These are phyloP conservation scores for Berberis vulgaris DNA, from an alignment of 164 flowering plant species.

Conservation along the genomic window DNA sequence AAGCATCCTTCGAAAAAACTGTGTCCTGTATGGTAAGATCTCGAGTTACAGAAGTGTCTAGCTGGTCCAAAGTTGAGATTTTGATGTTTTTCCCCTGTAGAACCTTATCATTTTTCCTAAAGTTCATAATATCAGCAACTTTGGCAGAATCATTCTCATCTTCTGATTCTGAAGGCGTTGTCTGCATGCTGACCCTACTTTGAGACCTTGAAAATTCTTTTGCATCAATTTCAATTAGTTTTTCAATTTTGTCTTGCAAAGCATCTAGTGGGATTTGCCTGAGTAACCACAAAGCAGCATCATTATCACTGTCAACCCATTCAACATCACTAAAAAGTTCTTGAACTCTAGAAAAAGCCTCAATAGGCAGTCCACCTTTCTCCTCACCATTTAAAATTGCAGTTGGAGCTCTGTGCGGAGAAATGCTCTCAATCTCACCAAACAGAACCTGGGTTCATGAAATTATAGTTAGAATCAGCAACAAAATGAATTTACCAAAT, in stretches of 20 bases:
- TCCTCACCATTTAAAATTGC: slow-evolving; percentile 80
- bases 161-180: slow-evolving; percentile 77
- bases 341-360: slow-evolving; percentile 96
- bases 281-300: slow-evolving; percentile 92
- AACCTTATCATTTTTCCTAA: slow-evolving; percentile 32
- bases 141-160: slow-evolving; percentile 65
- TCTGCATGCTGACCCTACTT: slow-evolving; percentile 38
- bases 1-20: slow-evolving; percentile 22
- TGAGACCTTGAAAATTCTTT: slow-evolving; percentile 56
- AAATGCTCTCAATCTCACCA: slow-evolving; percentile 75
- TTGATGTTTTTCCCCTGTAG: slow-evolving; percentile 7
- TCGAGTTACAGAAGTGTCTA: slow-evolving; percentile 25
- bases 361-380: slow-evolving; percentile 93
- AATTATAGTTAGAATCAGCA: not conserved
- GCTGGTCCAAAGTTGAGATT: slow-evolving; percentile 14
- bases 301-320: slow-evolving; percentile 80
- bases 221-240: slow-evolving; percentile 35
- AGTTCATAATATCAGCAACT: slow-evolving; percentile 49
- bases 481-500: not conserved
- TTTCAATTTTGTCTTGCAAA: slow-evolving; percentile 32
- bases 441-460: slow-evolving; percentile 60
- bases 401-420: slow-evolving; percentile 67
- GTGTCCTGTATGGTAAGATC: slow-evolving; percentile 33
- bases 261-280: slow-evolving; percentile 66
- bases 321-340: slow-evolving; percentile 92